Percentiles rank a stretch among this genome's conserved stretches.
These are phyloP conservation scores for Crepidotus sp. DNA, from an alignment of 1,284 basidiomycete genomes.

Conservation along the genomic window DNA sequence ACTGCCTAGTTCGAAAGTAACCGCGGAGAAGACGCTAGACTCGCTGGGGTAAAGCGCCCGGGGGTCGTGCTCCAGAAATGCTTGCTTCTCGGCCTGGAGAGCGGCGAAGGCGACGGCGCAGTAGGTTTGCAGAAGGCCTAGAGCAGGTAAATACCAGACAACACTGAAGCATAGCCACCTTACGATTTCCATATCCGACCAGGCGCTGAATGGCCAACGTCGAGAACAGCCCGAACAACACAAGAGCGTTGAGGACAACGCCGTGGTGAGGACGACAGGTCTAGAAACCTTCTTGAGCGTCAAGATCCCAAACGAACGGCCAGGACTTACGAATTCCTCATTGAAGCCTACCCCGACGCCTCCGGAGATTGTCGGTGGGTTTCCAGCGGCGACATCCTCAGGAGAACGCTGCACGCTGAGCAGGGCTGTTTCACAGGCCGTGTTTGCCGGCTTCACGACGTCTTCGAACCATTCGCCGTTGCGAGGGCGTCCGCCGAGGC, in stretches of 20 bases:
- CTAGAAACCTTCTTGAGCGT: no score
- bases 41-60: neutral
- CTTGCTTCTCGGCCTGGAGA: neutral
- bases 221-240: conserved; percentile 1
- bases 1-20: neutral
- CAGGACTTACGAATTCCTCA: neutral
- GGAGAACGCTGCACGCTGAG: no score
- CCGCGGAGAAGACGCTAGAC: conserved; percentile 2
- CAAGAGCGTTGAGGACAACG: neutral
- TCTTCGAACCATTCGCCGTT: neutral
- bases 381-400: neutral
- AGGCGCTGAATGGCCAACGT: neutral
- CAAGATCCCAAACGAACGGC: no score
- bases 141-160: neutral
- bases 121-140: neutral
- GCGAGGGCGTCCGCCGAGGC: neutral
- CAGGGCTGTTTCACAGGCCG: no score
- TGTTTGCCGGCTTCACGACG: neutral
- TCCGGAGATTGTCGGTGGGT: neutral
- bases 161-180: neutral
- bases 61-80: neutral
- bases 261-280: neutral
- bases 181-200: conserved; percentile 1
- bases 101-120: neutral
- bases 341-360: neutral